Evolutionary conservation across 2,329 filamentous ascomycete species (phyloP).

Genomic region (Coniochaeta ligniaria): DNA sequence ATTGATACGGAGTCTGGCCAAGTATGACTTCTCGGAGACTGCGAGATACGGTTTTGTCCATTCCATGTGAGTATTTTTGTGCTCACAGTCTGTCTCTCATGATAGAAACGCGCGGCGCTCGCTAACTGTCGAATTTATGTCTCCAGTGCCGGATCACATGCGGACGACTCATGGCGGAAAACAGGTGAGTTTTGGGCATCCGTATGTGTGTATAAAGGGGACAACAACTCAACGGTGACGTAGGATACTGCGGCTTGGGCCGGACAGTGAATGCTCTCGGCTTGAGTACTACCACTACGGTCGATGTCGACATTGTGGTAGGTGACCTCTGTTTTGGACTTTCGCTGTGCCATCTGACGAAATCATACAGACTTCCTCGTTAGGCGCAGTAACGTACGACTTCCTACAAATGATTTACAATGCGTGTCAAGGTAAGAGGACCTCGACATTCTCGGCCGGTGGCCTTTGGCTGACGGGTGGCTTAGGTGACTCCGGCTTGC

Average conservation of each 20-base stretch:
- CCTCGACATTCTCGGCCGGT: background rate
- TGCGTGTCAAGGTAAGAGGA: slow-evolving; percentile 42
- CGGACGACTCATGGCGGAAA: slow-evolving; percentile 32
- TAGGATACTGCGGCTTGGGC: slow-evolving; percentile 70
- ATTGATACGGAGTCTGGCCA: slow-evolving; percentile 60
- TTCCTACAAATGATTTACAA: slow-evolving; percentile 54
- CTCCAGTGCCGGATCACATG: slow-evolving; percentile 48
- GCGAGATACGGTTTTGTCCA: slow-evolving; percentile 72
- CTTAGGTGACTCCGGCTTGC: slow-evolving; percentile 34
- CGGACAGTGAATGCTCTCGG: slow-evolving; percentile 58
- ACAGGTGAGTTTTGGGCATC: slow-evolving; percentile 25
- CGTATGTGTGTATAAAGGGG: slow-evolving; percentile 6
- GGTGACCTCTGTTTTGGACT: slow-evolving; percentile 16
- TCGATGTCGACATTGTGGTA: slow-evolving; percentile 70
- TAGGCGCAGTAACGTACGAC: slow-evolving; percentile 66
- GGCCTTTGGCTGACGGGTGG: background rate
- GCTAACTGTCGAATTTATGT: background rate
- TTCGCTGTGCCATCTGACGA: slow-evolving; percentile 7
- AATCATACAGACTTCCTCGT: slow-evolving; percentile 60
- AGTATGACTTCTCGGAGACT: slow-evolving; percentile 78
- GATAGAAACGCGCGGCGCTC: background rate
- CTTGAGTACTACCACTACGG: slow-evolving; percentile 41
- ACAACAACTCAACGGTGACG: background rate
- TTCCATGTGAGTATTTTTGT: slow-evolving; percentile 56
- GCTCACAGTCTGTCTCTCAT: background rate